phyloP scores from a whole-genome alignment of 331 rosid genomes.

The Pyrus hybrid region DNA sequence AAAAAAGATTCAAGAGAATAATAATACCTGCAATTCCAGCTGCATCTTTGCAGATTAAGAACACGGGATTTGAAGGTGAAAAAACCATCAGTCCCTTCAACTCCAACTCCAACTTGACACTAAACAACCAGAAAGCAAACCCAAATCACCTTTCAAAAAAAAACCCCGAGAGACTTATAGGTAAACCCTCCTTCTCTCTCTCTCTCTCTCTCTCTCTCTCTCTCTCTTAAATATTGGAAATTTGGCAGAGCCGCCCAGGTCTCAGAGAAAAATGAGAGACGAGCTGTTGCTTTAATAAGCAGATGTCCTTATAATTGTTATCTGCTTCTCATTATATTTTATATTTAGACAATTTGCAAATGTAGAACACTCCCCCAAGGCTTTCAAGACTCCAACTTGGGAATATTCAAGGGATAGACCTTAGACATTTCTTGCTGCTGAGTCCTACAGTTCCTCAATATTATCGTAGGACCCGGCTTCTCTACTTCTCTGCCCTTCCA shows the following conservation, averaged over 20 bases:
- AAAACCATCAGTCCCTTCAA: slow-evolving; percentile 35
- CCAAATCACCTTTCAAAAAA: neutral
- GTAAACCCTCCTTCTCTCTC: neutral
- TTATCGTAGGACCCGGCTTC: too few species aligned
- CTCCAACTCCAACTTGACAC: neutral
- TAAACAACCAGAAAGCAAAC: neutral
- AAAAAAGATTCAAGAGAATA: neutral
- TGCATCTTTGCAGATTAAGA: slow-evolving; percentile 41
- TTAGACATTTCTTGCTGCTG: too few species aligned
- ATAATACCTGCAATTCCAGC: slow-evolving; percentile 80
- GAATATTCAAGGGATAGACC: too few species aligned
- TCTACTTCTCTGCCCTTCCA: too few species aligned
- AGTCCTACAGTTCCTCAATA: too few species aligned
- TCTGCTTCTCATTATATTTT: neutral
- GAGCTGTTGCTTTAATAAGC: neutral
- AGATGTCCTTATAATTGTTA: neutral
- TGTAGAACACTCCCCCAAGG: neutral
- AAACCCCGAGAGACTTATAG: neutral
- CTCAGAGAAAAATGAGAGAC: neutral
- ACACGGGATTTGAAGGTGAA: slow-evolving; percentile 11
- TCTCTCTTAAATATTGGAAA: neutral
- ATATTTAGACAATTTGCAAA: neutral
- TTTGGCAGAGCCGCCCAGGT: neutral
- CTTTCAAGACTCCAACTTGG: neutral
- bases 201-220: neutral